Conservation (phyloP, 2,329 filamentous ascomycete genomes). For the Cercospora sp. region DNA sequence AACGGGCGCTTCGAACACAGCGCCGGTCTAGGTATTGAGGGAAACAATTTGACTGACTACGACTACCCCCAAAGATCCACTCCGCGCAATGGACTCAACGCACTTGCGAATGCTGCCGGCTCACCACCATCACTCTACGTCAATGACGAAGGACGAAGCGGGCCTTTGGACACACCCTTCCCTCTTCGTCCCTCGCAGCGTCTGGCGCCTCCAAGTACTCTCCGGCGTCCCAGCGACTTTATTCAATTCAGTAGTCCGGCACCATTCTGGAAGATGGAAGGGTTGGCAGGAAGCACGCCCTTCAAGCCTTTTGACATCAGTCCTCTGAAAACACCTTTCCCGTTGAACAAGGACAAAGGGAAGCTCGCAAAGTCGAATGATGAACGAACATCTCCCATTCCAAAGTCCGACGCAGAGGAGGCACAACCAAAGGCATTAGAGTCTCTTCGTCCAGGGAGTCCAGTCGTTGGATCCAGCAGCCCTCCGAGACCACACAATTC, state of each 20-base stretch:
- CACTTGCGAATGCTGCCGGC: constrained; percentile 40
- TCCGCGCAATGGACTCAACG: constrained; percentile 40
- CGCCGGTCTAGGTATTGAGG: constrained; percentile 37
- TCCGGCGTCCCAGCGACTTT: constrained; percentile 78
- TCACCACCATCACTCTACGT: constrained; percentile 42
- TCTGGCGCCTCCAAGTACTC: constrained; percentile 76
- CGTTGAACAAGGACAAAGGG: constrained; percentile 34
- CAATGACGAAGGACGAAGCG: constrained; percentile 39
- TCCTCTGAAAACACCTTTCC: constrained; percentile 42
- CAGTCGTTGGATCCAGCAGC: constrained; percentile 38
- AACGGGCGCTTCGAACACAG: constrained; percentile 28
- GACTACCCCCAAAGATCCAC: constrained; percentile 36
- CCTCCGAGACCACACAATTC: constrained; percentile 31
- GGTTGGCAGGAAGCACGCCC: constrained; percentile 71
- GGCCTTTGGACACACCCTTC: constrained; percentile 41
- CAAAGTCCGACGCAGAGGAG: constrained; percentile 22
- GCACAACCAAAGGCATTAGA: constrained; percentile 25
- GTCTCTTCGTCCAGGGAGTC: constrained; percentile 30
- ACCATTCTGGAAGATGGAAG: constrained; percentile 85
- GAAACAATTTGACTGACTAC: constrained; percentile 31
- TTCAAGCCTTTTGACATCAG: constrained; percentile 44
- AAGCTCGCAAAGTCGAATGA: constrained; percentile 28
- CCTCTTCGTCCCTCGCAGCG: constrained; percentile 53
- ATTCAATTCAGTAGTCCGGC: constrained; percentile 84
- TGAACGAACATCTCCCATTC: constrained; percentile 24